These are phyloP conservation scores for Lecanoromycetidae sp. DNA, from an alignment of 2,329 filamentous ascomycete species.

Conservation along the genomic window DNA sequence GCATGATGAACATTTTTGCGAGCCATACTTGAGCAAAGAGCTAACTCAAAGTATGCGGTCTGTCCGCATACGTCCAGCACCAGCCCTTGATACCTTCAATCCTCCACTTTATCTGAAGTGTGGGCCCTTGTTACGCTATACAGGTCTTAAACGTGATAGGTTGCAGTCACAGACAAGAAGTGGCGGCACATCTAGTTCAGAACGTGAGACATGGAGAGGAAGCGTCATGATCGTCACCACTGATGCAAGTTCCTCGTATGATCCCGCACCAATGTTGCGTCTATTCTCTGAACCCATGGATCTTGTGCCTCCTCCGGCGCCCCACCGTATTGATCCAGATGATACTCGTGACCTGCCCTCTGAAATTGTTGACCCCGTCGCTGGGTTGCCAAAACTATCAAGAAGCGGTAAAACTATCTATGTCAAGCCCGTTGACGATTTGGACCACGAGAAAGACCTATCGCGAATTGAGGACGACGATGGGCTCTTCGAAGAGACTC, in stretches of 20 bases:
- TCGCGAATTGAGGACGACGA: slow-evolving; percentile 68
- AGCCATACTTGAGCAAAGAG: slow-evolving; percentile 21
- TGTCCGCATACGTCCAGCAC: slow-evolving; percentile 24
- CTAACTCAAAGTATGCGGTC: slow-evolving; percentile 28
- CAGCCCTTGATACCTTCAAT: slow-evolving; percentile 51
- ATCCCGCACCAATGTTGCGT: slow-evolving; percentile 61
- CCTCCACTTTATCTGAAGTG: slow-evolving; percentile 78
- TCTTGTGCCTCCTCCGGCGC: slow-evolving; percentile 64
- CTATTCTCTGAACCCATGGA: slow-evolving; percentile 81
- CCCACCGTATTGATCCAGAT: slow-evolving; percentile 52
- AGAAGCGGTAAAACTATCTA: slow-evolving; percentile 77
- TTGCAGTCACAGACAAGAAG: slow-evolving; percentile 15
- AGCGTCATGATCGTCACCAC: slow-evolving; percentile 91
- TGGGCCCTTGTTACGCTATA: slow-evolving; percentile 81
- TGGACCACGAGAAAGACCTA: slow-evolving; percentile 65
- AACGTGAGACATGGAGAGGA: slow-evolving; percentile 80
- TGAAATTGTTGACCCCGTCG: slow-evolving; percentile 77
- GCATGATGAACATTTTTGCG: slow-evolving; percentile 15
- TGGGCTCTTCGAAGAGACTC: slow-evolving; percentile 64
- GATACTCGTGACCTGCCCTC: slow-evolving; percentile 50
- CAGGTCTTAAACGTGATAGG: slow-evolving; percentile 56
- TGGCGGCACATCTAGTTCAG: slow-evolving; percentile 23
- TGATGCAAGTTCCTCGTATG: slow-evolving; percentile 72
- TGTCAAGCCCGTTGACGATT: slow-evolving; percentile 75
- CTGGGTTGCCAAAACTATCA: slow-evolving; percentile 74